A percentile compares a stretch with the other conserved stretches of the same genome.
Evolutionary conservation across 805 yeast species (phyloP).

Genomic region (Candida silvicultrix): DNA sequence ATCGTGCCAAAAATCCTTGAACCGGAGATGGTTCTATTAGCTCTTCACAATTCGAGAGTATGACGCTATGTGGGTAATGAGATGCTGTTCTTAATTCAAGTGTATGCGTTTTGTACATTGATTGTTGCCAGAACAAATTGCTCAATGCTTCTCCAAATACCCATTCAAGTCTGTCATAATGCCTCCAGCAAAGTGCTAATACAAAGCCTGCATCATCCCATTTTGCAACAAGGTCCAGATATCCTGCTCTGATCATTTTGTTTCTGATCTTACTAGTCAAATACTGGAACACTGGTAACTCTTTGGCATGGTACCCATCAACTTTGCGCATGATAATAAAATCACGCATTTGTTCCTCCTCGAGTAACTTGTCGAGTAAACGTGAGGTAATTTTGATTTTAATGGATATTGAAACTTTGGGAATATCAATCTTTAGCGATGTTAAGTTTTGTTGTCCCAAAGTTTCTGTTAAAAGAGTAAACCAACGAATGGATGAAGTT

Average conservation of each 20-base stretch:
- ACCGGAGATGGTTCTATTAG: conserved; percentile 61
- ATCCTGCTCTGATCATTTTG: conserved; percentile 25
- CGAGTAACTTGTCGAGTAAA: conserved; percentile 4
- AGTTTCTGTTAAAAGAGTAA: conserved; percentile 45
- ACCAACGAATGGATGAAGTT: conserved; percentile 56
- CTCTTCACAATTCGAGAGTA: conserved; percentile 10
- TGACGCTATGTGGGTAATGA: conserved; percentile 31
- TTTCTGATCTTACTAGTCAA: conserved; percentile 31
- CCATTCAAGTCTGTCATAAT: conserved; percentile 77
- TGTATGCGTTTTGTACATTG: conserved; percentile 37
- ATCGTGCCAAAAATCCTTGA: conserved; percentile 72
- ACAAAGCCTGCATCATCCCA: conserved; percentile 22
- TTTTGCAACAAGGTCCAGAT: conserved; percentile 15
- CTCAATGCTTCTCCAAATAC: conserved; percentile 37
- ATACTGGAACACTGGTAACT: conserved; percentile 28
- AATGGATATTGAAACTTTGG: conserved; percentile 26
- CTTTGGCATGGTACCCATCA: conserved; percentile 21
- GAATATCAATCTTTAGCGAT: conserved; percentile 39
- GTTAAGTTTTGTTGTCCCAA: conserved; percentile 39
- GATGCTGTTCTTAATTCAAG: conserved; percentile 54
- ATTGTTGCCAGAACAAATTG: conserved; percentile 37
- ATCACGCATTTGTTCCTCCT: neutral
- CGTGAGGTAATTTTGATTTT: conserved; percentile 17
- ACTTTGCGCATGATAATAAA: conserved; percentile 2
- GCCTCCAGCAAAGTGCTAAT: conserved; percentile 54